phyloP scores from a whole-genome alignment of 2,329 filamentous ascomycete species.

The Epicoccum nigrum region DNA sequence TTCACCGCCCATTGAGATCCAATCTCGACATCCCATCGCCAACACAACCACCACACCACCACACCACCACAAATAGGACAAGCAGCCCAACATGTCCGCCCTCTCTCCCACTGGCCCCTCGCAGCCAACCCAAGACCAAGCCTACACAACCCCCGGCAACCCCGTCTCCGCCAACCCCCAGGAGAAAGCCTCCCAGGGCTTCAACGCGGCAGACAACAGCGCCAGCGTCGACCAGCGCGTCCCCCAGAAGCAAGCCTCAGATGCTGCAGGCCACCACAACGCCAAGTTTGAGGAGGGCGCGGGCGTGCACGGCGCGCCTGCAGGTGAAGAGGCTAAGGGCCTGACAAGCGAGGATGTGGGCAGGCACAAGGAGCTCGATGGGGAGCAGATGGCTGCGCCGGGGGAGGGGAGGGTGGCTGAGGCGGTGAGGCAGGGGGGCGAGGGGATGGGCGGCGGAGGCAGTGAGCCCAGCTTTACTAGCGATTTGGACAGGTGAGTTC shows the following conservation, averaged over 20 bases:
- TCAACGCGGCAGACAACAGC: conserved; percentile 44
- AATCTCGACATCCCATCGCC: not conserved
- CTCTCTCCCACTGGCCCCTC: conserved; percentile 51
- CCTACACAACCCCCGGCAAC: conserved; percentile 56
- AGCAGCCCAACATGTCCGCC: conserved; percentile 47
- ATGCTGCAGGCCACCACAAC: conserved; percentile 48
- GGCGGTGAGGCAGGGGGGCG: conserved; percentile 47
- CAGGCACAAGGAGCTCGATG: conserved; percentile 55
- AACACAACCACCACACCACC: conserved; percentile 1
- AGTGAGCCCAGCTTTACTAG: conserved; percentile 50
- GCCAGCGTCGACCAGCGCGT: conserved; percentile 45
- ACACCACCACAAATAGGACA: too few relatives aligned
- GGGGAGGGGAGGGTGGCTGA: conserved; percentile 54
- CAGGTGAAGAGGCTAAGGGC: conserved; percentile 53
- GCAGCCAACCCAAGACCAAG: conserved; percentile 53
- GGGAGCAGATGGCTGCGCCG: conserved; percentile 55
- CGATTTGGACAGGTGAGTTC: conserved; percentile 52
- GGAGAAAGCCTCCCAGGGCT: conserved; percentile 43
- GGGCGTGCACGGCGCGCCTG: conserved; percentile 52
- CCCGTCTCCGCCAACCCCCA: conserved; percentile 50
- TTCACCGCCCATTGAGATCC: not conserved
- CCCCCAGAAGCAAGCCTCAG: conserved; percentile 46
- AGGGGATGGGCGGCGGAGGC: conserved; percentile 43
- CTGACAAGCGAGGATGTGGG: conserved; percentile 50
- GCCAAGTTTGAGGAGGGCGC: conserved; percentile 32